Evolutionary conservation across 176 grass and related monocot genomes (phyloP).

Genomic region (Carex littledalei): DNA sequence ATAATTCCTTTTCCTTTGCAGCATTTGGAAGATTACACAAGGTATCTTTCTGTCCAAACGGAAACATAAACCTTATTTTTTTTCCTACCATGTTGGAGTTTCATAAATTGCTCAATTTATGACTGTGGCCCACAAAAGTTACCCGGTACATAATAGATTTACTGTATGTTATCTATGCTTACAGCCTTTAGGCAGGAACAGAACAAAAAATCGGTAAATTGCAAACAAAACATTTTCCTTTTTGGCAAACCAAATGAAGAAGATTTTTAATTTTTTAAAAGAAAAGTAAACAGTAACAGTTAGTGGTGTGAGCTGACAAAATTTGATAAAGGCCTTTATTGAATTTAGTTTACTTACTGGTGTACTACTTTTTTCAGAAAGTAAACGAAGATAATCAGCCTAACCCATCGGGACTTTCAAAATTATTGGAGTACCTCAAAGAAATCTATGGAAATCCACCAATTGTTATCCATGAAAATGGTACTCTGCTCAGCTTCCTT

Average conservation of each 20-base stretch:
- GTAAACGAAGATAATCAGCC: background rate
- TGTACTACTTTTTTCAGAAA: background rate
- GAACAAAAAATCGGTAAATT: background rate
- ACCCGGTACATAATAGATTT: background rate
- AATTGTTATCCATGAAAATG: conserved; percentile 69
- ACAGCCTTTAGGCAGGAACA: background rate
- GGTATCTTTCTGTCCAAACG: background rate
- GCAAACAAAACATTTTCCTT: background rate
- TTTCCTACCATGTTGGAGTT: background rate
- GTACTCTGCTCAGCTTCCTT: conserved; percentile 12
- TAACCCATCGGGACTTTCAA: conserved; percentile 36
- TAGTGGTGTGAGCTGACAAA: background rate
- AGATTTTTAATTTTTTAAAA: background rate
- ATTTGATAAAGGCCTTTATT: background rate
- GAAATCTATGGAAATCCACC: conserved; percentile 50
- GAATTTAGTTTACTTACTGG: background rate
- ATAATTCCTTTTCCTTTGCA: background rate
- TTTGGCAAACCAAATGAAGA: background rate
- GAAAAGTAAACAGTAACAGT: no score
- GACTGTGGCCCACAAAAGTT: background rate
- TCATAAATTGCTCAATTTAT: background rate
- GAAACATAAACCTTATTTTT: background rate
- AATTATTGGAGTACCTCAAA: conserved; percentile 52
- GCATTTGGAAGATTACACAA: background rate
- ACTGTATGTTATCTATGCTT: background rate